phyloP scores from a whole-genome alignment of 1,284 basidiomycete species.

The Austroboletus olivaceoglutinosus region DNA sequence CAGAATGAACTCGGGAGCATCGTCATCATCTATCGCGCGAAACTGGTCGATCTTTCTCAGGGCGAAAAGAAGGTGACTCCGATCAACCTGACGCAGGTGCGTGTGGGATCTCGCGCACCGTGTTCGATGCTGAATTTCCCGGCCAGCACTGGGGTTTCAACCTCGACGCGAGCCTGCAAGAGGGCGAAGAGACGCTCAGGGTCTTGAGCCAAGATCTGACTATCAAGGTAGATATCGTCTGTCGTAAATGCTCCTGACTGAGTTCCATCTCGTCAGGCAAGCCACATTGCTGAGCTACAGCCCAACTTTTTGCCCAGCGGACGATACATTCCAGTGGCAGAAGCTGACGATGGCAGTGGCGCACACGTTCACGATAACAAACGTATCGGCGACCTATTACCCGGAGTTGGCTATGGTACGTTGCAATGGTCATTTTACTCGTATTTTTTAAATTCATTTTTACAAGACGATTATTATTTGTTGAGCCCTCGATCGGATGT shows the following conservation, averaged over 20 bases:
- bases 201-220: constrained; percentile 58
- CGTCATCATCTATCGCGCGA: constrained; percentile 64
- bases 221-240: constrained; percentile 47
- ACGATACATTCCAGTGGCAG: constrained; percentile 44
- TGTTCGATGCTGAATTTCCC: background rate
- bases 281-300: constrained; percentile 54
- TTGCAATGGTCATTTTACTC: background rate
- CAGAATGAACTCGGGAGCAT: constrained; percentile 60
- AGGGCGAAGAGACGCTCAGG: constrained; percentile 41
- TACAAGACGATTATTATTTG: constrained; percentile 63
- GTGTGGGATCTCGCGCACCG: background rate
- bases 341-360: constrained; percentile 37
- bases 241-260: background rate
- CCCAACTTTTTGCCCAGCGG: constrained; percentile 52
- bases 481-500: constrained; percentile 41
- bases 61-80: constrained; percentile 52
- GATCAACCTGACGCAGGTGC: constrained; percentile 70
- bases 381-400: constrained; percentile 54
- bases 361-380: constrained; percentile 51
- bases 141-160: constrained; percentile 78
- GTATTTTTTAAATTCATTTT: background rate
- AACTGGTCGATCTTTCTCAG: constrained; percentile 42
- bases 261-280: constrained; percentile 39
- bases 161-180: constrained; percentile 61
- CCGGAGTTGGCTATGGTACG: constrained; percentile 58